Evolutionary conservation across 1,139 yeast species (phyloP).

Genomic region (Geotrichum fermentans): DNA sequence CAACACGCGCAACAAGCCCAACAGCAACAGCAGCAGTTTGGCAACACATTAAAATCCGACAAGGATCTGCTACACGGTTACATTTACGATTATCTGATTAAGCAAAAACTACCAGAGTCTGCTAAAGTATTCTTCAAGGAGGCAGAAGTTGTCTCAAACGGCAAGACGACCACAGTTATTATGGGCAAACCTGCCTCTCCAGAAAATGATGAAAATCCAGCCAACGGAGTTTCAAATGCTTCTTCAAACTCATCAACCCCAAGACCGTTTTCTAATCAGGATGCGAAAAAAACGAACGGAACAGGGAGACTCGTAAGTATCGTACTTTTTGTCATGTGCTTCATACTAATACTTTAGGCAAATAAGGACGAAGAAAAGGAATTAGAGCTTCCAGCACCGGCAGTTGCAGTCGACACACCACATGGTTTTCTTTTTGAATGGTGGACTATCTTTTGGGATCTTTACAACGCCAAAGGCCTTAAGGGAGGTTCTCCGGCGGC

Average conservation of each 20-base stretch:
- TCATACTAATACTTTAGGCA: background rate
- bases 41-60: conserved; percentile 20
- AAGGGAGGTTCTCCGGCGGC: conserved; percentile 60
- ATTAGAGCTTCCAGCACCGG: conserved; percentile 19
- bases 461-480: conserved; percentile 73
- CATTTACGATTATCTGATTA: conserved; percentile 78
- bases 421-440: conserved; percentile 86
- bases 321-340: background rate
- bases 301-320: background rate
- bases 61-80: conserved; percentile 75
- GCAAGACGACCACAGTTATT: conserved; percentile 1
- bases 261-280: conserved; percentile 4
- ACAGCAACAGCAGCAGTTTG: background rate
- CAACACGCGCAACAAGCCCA: background rate
- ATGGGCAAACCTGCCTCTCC: background rate
- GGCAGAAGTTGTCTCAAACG: conserved; percentile 45
- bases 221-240: background rate
- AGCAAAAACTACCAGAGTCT: conserved; percentile 64
- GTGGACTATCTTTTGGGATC: conserved; percentile 98
- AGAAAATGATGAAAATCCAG: background rate
- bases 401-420: conserved; percentile 54
- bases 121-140: conserved; percentile 71
- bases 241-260: conserved; percentile 9
- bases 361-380: conserved; percentile 5
- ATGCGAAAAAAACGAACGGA: background rate